A percentile compares a stretch with the other conserved stretches of the same genome.
These are phyloP conservation scores for Ophiostoma fasciatum DNA, from an alignment of 2,329 filamentous ascomycete genomes.

Conservation along the genomic window DNA sequence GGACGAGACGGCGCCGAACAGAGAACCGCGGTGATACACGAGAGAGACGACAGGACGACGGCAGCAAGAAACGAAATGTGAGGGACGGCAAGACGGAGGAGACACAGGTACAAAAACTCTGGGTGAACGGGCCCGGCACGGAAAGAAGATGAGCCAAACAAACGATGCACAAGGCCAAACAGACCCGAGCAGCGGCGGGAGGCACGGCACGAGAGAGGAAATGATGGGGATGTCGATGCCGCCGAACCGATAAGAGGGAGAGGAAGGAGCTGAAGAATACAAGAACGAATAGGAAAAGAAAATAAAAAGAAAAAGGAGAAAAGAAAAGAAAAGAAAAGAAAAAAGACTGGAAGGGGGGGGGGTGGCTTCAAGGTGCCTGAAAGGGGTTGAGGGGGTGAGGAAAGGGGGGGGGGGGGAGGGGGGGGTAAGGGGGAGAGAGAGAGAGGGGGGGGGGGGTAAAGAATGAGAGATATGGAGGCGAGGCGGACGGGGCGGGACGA, in stretches of 20 bases:
- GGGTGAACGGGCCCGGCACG: conserved; percentile 5
- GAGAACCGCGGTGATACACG: too few species aligned
- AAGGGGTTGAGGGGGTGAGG: too few species aligned
- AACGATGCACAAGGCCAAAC: conserved; percentile 8
- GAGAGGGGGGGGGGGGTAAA: too few species aligned
- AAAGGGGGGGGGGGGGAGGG: too few species aligned
- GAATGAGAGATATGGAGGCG: too few species aligned
- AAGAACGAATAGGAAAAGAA: neutral
- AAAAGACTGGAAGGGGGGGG: too few species aligned
- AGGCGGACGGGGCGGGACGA: too few species aligned
- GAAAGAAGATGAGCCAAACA: conserved; percentile 7
- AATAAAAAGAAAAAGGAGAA: neutral
- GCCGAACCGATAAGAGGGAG: neutral
- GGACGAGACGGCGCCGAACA: too few species aligned
- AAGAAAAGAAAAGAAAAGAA: neutral
- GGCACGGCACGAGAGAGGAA: neutral
- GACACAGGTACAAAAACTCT: conserved; percentile 3
- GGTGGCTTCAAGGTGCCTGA: too few species aligned
- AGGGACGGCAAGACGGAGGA: neutral
- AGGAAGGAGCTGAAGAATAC: neutral
- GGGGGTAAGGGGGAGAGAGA: too few species aligned
- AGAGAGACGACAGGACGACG: too few species aligned
- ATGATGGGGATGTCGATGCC: too few species aligned
- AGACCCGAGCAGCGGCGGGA: conserved; percentile 1
- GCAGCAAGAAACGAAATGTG: neutral